Percentiles rank a stretch among this genome's conserved stretches.
phyloP scores from a whole-genome alignment of 129 eudicot species.

The Cynara cardunculus region DNA sequence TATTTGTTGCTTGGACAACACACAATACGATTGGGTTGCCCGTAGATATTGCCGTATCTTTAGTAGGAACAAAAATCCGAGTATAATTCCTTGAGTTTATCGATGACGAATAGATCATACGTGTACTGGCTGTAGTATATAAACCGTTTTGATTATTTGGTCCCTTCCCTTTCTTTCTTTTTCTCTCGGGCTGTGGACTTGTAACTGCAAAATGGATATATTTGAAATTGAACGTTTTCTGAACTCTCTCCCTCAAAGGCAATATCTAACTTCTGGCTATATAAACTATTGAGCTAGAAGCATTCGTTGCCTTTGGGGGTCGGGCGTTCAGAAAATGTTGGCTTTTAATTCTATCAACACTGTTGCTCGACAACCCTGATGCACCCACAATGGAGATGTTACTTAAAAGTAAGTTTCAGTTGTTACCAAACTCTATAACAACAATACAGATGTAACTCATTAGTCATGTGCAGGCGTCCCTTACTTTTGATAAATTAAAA shows the following conservation, averaged over 20 bases:
- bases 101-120: slow-evolving; percentile 1
- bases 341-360: slow-evolving; percentile 11
- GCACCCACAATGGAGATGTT: not conserved
- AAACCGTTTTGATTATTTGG: slow-evolving; percentile 2
- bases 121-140: not conserved
- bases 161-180: not conserved
- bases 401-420: slow-evolving; percentile 6
- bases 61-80: not conserved
- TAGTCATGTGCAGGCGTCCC: not conserved
- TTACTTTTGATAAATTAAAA: too few species aligned
- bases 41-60: slow-evolving; percentile 1
- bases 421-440: too few species aligned
- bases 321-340: slow-evolving; percentile 16
- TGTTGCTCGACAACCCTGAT: not conserved
- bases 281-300: not conserved
- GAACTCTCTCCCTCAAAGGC: slow-evolving; percentile 35
- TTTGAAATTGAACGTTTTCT: slow-evolving; percentile 28
- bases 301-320: slow-evolving; percentile 10
- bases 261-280: not conserved
- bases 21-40: slow-evolving; percentile 18
- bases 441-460: too few species aligned
- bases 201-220: not conserved
- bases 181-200: not conserved
- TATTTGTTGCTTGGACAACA: slow-evolving; percentile 1
- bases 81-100: slow-evolving; percentile 6